Percentiles rank a stretch among this genome's conserved stretches.
phyloP scores from a whole-genome alignment of 192 early-diverging fungal species.

The Coemansia sp. region DNA sequence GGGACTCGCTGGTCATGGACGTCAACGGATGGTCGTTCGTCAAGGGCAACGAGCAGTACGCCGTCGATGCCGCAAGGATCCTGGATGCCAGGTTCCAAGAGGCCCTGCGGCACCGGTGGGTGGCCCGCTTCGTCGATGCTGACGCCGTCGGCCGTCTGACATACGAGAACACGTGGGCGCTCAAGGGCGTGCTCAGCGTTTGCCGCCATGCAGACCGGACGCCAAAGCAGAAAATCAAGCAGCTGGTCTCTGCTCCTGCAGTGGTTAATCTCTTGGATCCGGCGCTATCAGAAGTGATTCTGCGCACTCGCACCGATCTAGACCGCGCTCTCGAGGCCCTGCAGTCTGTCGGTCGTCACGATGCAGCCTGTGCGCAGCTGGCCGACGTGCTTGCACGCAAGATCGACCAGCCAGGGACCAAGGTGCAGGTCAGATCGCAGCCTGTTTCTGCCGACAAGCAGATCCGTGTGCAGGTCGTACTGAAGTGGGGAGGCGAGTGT shows the following conservation, averaged over 20 bases:
- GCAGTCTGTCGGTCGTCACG: constrained; percentile 56
- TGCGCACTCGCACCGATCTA: constrained; percentile 60
- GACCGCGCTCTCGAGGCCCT: constrained; percentile 69
- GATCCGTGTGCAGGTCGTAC: constrained; percentile 80
- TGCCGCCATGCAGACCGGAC: constrained; percentile 95
- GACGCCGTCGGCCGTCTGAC: constrained; percentile 45
- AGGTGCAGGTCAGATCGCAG: constrained; percentile 86
- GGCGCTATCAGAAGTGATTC: constrained; percentile 72
- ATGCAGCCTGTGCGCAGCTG: constrained; percentile 65
- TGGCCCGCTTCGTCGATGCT: constrained; percentile 60
- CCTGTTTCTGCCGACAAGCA: constrained; percentile 54
- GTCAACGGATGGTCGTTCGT: constrained; percentile 99
- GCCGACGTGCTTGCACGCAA: constrained; percentile 79
- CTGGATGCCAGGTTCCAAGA: constrained; percentile 77
- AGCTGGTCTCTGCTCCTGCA: constrained; percentile 67
- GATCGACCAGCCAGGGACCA: constrained; percentile 80
- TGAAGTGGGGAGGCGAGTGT: constrained; percentile 97
- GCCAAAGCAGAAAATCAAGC: constrained; percentile 97
- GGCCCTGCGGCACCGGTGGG: constrained; percentile 60
- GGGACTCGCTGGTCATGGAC: constrained; percentile 90
- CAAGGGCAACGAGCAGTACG: constrained; percentile 93
- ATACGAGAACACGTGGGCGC: constrained; percentile 82
- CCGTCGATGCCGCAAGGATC: constrained; percentile 77
- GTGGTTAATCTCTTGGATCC: constrained; percentile 73
- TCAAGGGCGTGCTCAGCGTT: constrained; percentile 92